These are phyloP conservation scores for Jamesozyma spencerorum DNA, from an alignment of 805 yeast genomes.

Conservation along the genomic window DNA sequence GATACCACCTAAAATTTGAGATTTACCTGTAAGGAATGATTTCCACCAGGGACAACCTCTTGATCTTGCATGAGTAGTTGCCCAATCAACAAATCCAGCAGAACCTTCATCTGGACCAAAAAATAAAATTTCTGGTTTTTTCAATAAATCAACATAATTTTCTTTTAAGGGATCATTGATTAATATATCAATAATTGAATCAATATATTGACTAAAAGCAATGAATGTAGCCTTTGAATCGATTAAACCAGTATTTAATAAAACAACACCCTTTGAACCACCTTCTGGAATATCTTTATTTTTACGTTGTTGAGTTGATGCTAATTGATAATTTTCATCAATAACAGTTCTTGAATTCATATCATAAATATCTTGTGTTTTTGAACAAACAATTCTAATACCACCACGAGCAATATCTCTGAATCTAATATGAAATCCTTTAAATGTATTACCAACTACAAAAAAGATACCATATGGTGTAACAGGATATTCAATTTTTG, in stretches of 20 bases:
- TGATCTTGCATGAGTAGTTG: constrained; percentile 81
- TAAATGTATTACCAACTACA: constrained; percentile 90
- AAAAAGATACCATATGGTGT: constrained; percentile 92
- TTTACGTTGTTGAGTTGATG: constrained; percentile 91
- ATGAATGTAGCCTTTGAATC: constrained; percentile 74
- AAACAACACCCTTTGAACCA: constrained; percentile 94
- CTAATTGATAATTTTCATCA: constrained; percentile 94
- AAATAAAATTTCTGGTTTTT: constrained; percentile 80
- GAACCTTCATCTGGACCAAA: constrained; percentile 99
- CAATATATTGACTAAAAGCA: constrained; percentile 88
- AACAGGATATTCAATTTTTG: constrained; percentile 79
- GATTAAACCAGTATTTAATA: constrained; percentile 59
- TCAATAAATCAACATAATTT: constrained; percentile 73
- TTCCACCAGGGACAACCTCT: constrained; percentile 99
- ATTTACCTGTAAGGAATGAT: constrained; percentile 94
- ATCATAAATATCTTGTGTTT: constrained; percentile 75
- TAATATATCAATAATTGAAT: constrained; percentile 77
- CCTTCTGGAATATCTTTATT: constrained; percentile 99
- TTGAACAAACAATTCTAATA: constrained; percentile 84
- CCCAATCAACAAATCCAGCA: constrained; percentile 94
- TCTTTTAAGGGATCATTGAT: constrained; percentile 76
- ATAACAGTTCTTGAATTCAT: constrained; percentile 80
- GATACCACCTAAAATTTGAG: constrained; percentile 87
- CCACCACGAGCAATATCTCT: constrained; percentile 98
- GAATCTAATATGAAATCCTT: constrained; percentile 95